Base-by-base conservation (phyloP, 768 basidiomycete genomes). In the Peribolospora kevripleyi region DNA sequence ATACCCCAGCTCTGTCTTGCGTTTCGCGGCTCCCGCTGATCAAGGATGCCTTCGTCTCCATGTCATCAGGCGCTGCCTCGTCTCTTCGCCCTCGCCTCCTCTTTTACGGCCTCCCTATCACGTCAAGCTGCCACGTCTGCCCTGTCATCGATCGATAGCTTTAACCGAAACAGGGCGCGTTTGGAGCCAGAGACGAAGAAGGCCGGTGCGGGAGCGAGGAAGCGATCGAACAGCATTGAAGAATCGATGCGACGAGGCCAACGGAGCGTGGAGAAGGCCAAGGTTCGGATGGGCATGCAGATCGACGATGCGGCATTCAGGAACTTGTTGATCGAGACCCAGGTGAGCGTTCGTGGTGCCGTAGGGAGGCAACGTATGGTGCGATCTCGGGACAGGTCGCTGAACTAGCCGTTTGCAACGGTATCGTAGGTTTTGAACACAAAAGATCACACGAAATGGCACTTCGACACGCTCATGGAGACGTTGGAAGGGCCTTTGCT, bases 231-330 rank as follows among this genome's bases (percentile, higher is more conserved):
- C 51, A 67, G 66, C 3, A 72, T 82, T 1, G 85, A 90, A 63
- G 91, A 95, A 62, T 75, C 83, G 2, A 75, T 90, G 41, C 76
- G 83, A 40, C 75, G 87, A 49, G 84, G 84, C 9, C 90, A 93
- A 67, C 74, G 84, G 57, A 85, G 87, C 61, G 81, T 90, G 2
- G 86, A 93, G 61, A 83, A 87, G 62, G 80, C 77, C 37, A 88
- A 84, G 67, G 72, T 93, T 54, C 85, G 87, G 65, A 75, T 82
- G 64, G 82, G 81, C 57, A 78, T 93, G 75, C 83, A 86, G 68
- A 84, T 97, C 77, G 93, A 98, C 65, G 93, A 97, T 66, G 80
- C 75, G 65, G 76, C 81, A 4, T 98, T 97, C 68, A 85, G 90
- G 63, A 72, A 79, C 4, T 75, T 73, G 46, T 70, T 98, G 51